A percentile compares a stretch with the other conserved stretches of the same genome.
Evolutionary conservation across 768 basidiomycete genomes (phyloP).

Genomic region (Tylopilus rubrobrunneus): DNA sequence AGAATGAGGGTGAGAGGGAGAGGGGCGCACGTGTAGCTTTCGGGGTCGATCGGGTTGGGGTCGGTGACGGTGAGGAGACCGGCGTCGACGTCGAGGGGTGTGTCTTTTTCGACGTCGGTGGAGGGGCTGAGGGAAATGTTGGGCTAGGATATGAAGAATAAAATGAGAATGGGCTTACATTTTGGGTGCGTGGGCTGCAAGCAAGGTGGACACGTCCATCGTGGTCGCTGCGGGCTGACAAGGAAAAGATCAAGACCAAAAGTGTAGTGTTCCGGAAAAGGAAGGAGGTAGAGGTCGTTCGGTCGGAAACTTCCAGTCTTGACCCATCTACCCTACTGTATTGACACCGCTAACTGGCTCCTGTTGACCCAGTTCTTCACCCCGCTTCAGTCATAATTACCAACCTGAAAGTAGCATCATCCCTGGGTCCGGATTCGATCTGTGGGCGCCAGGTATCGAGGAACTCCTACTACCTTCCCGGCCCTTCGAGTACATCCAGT

Average conservation of each 20-base stretch:
- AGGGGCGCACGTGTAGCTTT: constrained; percentile 64
- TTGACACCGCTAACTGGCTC: too few relatives aligned
- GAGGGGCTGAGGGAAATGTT: constrained; percentile 48
- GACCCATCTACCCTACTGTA: too few relatives aligned
- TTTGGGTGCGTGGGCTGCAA: constrained; percentile 70
- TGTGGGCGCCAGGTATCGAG: too few relatives aligned
- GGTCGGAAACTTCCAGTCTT: too few relatives aligned
- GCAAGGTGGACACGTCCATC: constrained; percentile 38
- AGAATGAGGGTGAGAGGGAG: too few relatives aligned
- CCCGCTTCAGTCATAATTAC: too few relatives aligned
- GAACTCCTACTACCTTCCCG: too few relatives aligned
- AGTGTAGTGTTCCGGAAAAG: constrained; percentile 1
- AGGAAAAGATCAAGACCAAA: not conserved
- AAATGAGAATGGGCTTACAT: constrained; percentile 43
- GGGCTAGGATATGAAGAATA: not conserved
- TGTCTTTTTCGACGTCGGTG: constrained; percentile 71
- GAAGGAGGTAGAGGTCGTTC: too few relatives aligned
- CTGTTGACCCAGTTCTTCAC: too few relatives aligned
- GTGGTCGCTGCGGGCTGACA: not conserved
- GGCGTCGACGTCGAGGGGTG: constrained; percentile 74
- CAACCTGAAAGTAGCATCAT: too few relatives aligned
- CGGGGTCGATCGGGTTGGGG: constrained; percentile 79
- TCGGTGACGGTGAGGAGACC: constrained; percentile 86
- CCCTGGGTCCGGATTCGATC: too few relatives aligned
- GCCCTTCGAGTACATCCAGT: too few relatives aligned